phyloP scores from a whole-genome alignment of 2,329 filamentous ascomycete genomes.

The Penicillium crustosum region DNA sequence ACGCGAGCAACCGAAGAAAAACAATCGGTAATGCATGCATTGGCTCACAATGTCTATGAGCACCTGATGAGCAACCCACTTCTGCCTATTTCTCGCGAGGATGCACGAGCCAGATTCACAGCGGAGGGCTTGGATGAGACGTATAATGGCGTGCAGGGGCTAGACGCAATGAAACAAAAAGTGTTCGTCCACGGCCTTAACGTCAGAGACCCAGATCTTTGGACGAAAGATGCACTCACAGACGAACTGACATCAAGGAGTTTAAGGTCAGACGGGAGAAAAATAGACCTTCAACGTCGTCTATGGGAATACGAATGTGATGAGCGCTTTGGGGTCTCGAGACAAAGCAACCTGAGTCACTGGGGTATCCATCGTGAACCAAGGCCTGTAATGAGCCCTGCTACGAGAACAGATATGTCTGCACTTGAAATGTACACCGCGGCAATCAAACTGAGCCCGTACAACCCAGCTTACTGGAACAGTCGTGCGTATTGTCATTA shows the following conservation, averaged over 20 bases:
- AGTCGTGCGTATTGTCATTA: slow-evolving; percentile 39
- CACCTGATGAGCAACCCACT: slow-evolving; percentile 26
- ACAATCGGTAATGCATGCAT: slow-evolving; percentile 16
- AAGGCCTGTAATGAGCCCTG: slow-evolving; percentile 19
- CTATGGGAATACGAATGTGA: slow-evolving; percentile 24
- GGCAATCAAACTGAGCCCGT: slow-evolving; percentile 36
- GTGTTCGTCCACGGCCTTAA: slow-evolving; percentile 1
- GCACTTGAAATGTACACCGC: slow-evolving; percentile 39
- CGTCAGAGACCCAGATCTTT: slow-evolving; percentile 1
- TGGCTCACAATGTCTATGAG: slow-evolving; percentile 36
- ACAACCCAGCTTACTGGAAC: slow-evolving; percentile 41
- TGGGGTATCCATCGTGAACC: slow-evolving; percentile 28
- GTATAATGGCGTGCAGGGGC: slow-evolving; percentile 3
- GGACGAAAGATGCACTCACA: slow-evolving; percentile 2
- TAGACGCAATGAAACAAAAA: not conserved
- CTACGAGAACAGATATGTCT: slow-evolving; percentile 7
- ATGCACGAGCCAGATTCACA: slow-evolving; percentile 13
- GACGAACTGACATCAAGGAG: slow-evolving; percentile 18
- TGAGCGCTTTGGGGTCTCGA: slow-evolving; percentile 20
- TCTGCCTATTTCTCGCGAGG: slow-evolving; percentile 17
- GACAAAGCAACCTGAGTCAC: slow-evolving; percentile 28
- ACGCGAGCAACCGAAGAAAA: not conserved
- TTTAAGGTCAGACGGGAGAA: slow-evolving; percentile 11
- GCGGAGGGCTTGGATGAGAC: slow-evolving; percentile 10
- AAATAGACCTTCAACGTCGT: slow-evolving; percentile 20